These are phyloP conservation scores for Verticillium dahliae DNA, from an alignment of 2,329 filamentous ascomycete species.

Conservation along the genomic window DNA sequence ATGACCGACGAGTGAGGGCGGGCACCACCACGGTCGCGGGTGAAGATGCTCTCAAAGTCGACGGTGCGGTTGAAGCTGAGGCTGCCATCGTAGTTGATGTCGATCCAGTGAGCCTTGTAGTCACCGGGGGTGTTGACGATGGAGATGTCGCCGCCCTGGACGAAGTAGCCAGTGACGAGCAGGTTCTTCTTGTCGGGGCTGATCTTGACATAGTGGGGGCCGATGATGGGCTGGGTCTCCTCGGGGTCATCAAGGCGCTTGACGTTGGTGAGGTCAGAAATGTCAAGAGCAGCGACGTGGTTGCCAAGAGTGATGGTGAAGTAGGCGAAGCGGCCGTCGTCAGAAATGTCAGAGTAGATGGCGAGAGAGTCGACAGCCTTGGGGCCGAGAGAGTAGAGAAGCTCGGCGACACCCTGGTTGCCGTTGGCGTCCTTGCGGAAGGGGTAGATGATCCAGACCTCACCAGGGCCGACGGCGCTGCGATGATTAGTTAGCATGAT, in stretches of 20 bases:
- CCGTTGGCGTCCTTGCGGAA: constrained; percentile 47
- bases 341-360: constrained; percentile 54
- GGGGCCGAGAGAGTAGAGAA: constrained; percentile 51
- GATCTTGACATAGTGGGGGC: constrained; percentile 59
- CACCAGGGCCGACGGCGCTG: constrained; percentile 48
- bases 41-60: constrained; percentile 47
- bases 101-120: constrained; percentile 57
- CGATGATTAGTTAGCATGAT: neutral
- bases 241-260: constrained; percentile 56
- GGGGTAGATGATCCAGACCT: constrained; percentile 61
- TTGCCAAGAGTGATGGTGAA: constrained; percentile 55
- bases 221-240: constrained; percentile 51
- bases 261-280: constrained; percentile 51
- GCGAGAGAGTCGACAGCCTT: constrained; percentile 49
- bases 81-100: constrained; percentile 46
- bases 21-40: constrained; percentile 43
- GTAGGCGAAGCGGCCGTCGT: constrained; percentile 52
- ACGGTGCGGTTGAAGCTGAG: constrained; percentile 54
- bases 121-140: constrained; percentile 55
- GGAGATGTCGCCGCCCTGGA: constrained; percentile 54
- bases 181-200: constrained; percentile 59
- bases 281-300: constrained; percentile 56
- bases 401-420: constrained; percentile 50
- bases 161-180: constrained; percentile 60
- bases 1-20: constrained; percentile 51